Conservation (phyloP, 345 rosid species). For the Mercurialis annua region DNA sequence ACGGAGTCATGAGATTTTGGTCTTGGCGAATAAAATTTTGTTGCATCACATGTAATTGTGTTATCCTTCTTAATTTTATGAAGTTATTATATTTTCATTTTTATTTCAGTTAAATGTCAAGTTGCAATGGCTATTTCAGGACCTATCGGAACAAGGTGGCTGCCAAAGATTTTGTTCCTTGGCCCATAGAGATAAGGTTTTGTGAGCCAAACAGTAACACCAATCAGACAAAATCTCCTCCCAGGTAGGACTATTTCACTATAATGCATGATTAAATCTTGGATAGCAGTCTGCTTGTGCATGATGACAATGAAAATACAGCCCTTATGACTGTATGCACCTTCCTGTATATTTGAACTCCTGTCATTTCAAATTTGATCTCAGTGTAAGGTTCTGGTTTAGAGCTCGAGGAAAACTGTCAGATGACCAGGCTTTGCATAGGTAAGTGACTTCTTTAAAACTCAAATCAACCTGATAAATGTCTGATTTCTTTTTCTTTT, state of each 20-base stretch:
- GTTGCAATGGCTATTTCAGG: constrained; percentile 50
- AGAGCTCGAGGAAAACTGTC: constrained; percentile 93
- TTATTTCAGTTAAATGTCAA: not conserved
- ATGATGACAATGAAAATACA: not conserved
- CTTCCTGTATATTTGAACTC: not conserved
- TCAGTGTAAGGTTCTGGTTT: constrained; percentile 88
- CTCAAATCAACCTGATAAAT: not conserved
- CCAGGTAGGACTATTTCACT: constrained; percentile 48
- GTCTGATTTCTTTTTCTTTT: not conserved
- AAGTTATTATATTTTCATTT: not conserved
- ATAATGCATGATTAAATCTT: constrained; percentile 15
- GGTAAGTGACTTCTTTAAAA: constrained; percentile 41
- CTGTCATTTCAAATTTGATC: constrained; percentile 15
- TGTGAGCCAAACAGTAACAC: constrained; percentile 71
- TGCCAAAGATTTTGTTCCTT: constrained; percentile 55
- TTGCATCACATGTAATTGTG: not conserved
- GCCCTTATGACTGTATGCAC: not conserved
- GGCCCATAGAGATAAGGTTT: constrained; percentile 96
- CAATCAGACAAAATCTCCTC: constrained; percentile 78
- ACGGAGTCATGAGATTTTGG: not conserved
- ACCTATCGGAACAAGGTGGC: constrained; percentile 85
- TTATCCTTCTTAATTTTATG: not conserved
- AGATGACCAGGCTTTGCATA: constrained; percentile 91
- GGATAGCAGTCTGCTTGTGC: not conserved
- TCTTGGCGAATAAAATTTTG: not conserved